These are phyloP conservation scores for Boechera stricta DNA, from an alignment of 345 rosid genomes.

Conservation along the genomic window DNA sequence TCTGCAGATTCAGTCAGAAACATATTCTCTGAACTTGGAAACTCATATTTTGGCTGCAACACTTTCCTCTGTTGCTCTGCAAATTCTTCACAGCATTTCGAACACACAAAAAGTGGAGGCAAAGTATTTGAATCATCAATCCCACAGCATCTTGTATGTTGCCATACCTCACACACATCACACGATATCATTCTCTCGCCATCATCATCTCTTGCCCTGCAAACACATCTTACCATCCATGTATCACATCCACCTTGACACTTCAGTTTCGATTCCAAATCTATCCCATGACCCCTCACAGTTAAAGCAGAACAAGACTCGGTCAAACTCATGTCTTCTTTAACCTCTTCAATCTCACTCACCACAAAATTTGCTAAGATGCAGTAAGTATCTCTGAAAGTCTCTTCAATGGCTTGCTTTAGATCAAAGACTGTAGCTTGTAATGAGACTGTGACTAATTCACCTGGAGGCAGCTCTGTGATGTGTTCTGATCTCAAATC, in stretches of 20 bases:
- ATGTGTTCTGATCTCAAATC: conserved; percentile 39
- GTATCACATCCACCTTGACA: conserved; percentile 74
- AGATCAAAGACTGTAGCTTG: conserved; percentile 74
- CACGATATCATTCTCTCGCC: conserved; percentile 94
- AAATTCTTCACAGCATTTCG: conserved; percentile 64
- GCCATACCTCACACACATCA: conserved; percentile 89
- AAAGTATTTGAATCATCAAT: conserved; percentile 67
- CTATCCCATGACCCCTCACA: conserved; percentile 62
- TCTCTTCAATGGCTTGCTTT: conserved; percentile 60
- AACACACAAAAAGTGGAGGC: conserved; percentile 78
- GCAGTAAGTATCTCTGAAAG: conserved; percentile 75
- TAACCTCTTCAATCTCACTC: conserved; percentile 56
- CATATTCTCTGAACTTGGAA: conserved; percentile 43
- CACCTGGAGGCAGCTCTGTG: conserved; percentile 58
- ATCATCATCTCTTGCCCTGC: conserved; percentile 86
- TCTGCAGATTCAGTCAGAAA: conserved; percentile 36
- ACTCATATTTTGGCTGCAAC: conserved; percentile 45
- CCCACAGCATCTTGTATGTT: conserved; percentile 82
- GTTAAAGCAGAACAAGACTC: conserved; percentile 61
- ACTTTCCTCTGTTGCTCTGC: conserved; percentile 43
- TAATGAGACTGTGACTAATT: conserved; percentile 59
- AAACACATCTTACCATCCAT: conserved; percentile 78
- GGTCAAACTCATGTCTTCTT: conserved; percentile 43
- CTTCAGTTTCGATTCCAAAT: conserved; percentile 48
- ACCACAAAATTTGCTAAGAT: conserved; percentile 59